Percentiles rank a stretch among this genome's conserved stretches.
Conservation (phyloP, 1,284 basidiomycete genomes). For the Puccinia sorghi region DNA sequence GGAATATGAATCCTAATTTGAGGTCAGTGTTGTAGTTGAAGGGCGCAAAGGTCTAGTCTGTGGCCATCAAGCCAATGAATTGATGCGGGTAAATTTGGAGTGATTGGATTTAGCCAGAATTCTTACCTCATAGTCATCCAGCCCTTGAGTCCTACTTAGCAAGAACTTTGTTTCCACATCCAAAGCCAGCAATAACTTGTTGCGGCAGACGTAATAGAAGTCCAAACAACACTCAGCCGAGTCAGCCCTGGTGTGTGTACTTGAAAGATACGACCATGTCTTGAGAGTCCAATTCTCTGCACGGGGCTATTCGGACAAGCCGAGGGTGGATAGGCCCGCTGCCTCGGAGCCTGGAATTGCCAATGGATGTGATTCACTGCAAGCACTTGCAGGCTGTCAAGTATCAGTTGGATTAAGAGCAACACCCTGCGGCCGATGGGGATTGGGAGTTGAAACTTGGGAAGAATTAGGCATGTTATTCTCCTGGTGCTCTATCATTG, state of each 20-base stretch:
- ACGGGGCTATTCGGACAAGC: not conserved
- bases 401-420: constrained; percentile 3
- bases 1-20: constrained; percentile 7
- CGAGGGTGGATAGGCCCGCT: constrained; percentile 11
- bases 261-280: constrained; percentile 52
- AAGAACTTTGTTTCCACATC: constrained; percentile 52
- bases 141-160: constrained; percentile 25
- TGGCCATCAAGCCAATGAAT: not conserved
- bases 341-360: constrained; percentile 10
- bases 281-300: constrained; percentile 25
- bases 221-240: constrained; percentile 54
- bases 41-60: not conserved
- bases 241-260: constrained; percentile 51
- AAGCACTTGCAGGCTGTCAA: constrained; percentile 2
- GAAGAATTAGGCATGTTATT: constrained; percentile 24
- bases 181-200: constrained; percentile 53
- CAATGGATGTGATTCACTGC: constrained; percentile 13
- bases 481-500: constrained; percentile 55
- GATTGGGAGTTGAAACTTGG: constrained; percentile 25
- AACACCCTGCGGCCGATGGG: constrained; percentile 3
- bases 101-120: constrained; percentile 27
- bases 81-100: no score
- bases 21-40: not conserved
- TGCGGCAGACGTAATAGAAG: constrained; percentile 55
- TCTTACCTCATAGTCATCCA: constrained; percentile 40